Percentiles rank a stretch among this genome's conserved stretches.
These are phyloP conservation scores for Penicillium samsonianum DNA, from an alignment of 495 filamentous ascomycete genomes.

Conservation along the genomic window DNA sequence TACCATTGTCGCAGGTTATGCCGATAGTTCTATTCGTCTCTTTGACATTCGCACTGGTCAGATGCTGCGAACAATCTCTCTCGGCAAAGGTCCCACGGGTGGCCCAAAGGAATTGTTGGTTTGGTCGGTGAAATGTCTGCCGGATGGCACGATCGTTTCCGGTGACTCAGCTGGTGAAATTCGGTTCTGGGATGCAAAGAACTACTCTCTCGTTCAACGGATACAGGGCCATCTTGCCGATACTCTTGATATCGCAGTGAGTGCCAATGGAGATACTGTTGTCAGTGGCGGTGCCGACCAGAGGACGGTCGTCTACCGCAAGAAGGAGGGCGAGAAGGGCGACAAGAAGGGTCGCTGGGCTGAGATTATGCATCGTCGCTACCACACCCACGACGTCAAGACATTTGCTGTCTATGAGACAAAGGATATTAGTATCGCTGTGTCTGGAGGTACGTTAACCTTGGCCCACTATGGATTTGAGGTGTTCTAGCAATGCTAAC, in stretches of 20 bases:
- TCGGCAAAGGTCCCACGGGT: conserved; percentile 72
- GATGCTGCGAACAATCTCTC: conserved; percentile 74
- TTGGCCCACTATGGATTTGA: neutral
- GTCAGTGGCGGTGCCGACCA: conserved; percentile 90
- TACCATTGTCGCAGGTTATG: conserved; percentile 83
- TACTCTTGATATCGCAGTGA: conserved; percentile 78
- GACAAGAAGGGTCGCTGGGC: conserved; percentile 70
- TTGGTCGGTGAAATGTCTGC: conserved; percentile 87
- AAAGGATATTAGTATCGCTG: conserved; percentile 77
- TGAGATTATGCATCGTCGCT: conserved; percentile 76
- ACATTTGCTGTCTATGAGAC: conserved; percentile 89
- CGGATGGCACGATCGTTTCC: conserved; percentile 86
- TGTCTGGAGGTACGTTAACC: conserved; percentile 76
- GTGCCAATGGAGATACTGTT: conserved; percentile 78
- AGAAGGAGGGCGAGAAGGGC: conserved; percentile 52
- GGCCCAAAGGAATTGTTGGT: conserved; percentile 84
- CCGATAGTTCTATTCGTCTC: conserved; percentile 86
- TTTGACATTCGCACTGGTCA: conserved; percentile 82
- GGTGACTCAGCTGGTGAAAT: conserved; percentile 93
- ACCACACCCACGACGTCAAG: conserved; percentile 93
- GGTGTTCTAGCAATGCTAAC: conserved; percentile 37
- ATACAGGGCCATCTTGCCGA: conserved; percentile 87
- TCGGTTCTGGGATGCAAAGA: conserved; percentile 90
- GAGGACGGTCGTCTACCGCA: conserved; percentile 75
- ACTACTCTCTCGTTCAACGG: conserved; percentile 80